These are phyloP conservation scores for Penicillium desertorum DNA, from an alignment of 495 filamentous ascomycete species.

Conservation along the genomic window DNA sequence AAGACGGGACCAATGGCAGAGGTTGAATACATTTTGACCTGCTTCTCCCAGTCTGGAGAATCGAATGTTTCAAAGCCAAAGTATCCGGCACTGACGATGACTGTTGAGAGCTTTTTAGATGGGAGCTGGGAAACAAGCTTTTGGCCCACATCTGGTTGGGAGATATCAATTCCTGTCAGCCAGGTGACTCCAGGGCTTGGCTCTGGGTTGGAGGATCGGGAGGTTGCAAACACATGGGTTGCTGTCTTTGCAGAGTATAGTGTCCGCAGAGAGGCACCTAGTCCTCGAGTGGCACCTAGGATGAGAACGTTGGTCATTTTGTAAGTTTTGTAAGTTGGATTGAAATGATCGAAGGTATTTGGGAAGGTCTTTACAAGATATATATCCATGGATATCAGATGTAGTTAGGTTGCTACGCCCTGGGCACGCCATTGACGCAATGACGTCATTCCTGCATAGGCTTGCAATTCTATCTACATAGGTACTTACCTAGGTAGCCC, in stretches of 20 bases:
- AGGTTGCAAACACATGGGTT: slow-evolving; percentile 59
- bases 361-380: background rate
- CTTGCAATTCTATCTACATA: background rate
- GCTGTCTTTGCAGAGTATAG: slow-evolving; percentile 53
- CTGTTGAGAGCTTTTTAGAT: slow-evolving; percentile 50
- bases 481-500: too few relatives aligned
- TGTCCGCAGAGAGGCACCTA: slow-evolving; percentile 60
- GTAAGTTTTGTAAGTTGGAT: slow-evolving; percentile 7
- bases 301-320: slow-evolving; percentile 54
- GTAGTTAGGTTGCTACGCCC: background rate
- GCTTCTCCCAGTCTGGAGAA: slow-evolving; percentile 62
- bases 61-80: slow-evolving; percentile 65
- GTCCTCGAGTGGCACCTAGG: slow-evolving; percentile 64
- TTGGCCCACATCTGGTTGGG: slow-evolving; percentile 55
- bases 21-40: slow-evolving; percentile 70
- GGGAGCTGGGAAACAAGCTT: slow-evolving; percentile 47
- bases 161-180: slow-evolving; percentile 55
- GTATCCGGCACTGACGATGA: slow-evolving; percentile 67
- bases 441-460: background rate
- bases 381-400: too few relatives aligned
- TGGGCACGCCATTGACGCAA: background rate
- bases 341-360: background rate
- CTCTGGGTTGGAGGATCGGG: slow-evolving; percentile 45
- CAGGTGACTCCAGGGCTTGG: slow-evolving; percentile 44
- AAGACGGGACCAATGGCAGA: slow-evolving; percentile 66